Percentiles rank a stretch among this genome's conserved stretches.
Evolutionary conservation across 1,139 yeast species (phyloP).

Genomic region (Lizanozyma gosingica): DNA sequence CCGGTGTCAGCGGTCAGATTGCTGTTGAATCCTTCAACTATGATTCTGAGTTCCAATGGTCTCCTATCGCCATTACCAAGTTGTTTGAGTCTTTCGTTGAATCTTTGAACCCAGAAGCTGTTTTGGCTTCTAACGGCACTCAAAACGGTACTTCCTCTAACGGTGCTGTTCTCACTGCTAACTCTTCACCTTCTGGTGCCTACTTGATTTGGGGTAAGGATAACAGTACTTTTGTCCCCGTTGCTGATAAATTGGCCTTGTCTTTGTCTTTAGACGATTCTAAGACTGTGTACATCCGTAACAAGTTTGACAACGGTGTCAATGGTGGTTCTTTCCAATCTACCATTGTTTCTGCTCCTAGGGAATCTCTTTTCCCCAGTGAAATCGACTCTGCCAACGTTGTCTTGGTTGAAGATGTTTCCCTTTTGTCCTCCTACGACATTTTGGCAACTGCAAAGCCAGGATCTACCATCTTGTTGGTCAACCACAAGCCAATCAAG

Average conservation of each 20-base stretch:
- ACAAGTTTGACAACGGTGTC: slow-evolving; percentile 60
- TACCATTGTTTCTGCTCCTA: slow-evolving; percentile 44
- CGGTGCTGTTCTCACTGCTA: slow-evolving; percentile 23
- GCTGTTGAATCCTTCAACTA: slow-evolving; percentile 44
- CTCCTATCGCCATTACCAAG: slow-evolving; percentile 44
- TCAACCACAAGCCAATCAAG: slow-evolving; percentile 30
- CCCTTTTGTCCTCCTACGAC: slow-evolving; percentile 48
- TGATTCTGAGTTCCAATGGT: slow-evolving; percentile 47
- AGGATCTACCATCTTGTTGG: slow-evolving; percentile 48
- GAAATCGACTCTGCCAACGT: slow-evolving; percentile 52
- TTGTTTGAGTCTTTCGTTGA: slow-evolving; percentile 37
- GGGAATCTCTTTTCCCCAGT: slow-evolving; percentile 16
- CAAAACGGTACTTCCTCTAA: slow-evolving; percentile 6
- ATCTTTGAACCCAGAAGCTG: slow-evolving; percentile 20
- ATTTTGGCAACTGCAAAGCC: slow-evolving; percentile 52
- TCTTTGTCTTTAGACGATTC: slow-evolving; percentile 60
- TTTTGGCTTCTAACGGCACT: slow-evolving; percentile 7
- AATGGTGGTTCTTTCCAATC: slow-evolving; percentile 76
- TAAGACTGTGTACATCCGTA: slow-evolving; percentile 46
- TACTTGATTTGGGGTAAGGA: slow-evolving; percentile 66
- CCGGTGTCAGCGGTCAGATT: slow-evolving; percentile 24
- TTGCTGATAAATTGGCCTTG: slow-evolving; percentile 62
- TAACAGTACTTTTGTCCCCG: slow-evolving; percentile 42
- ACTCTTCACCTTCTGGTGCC: slow-evolving; percentile 38
- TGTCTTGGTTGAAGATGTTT: slow-evolving; percentile 51